These are phyloP conservation scores for Auricularia sp. DNA, from an alignment of 768 basidiomycete genomes.

Conservation along the genomic window DNA sequence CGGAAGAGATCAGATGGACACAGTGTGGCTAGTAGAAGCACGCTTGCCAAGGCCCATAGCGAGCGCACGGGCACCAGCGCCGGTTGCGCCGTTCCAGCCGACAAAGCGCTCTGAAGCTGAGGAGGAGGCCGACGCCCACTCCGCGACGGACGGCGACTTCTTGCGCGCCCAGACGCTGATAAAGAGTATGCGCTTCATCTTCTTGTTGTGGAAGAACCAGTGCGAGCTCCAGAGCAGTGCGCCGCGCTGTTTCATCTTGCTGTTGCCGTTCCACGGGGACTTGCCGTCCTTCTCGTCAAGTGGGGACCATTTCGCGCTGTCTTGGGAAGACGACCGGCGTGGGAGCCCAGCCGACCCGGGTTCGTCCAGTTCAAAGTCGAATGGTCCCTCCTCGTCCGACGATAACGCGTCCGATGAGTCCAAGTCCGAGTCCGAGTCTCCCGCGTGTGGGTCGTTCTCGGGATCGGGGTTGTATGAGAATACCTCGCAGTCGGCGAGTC, in stretches of 20 bases:
- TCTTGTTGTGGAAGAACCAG: conserved; percentile 94
- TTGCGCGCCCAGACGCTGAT: conserved; percentile 86
- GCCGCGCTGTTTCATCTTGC: conserved; percentile 51
- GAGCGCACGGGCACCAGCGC: conserved; percentile 76
- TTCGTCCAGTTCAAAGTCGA: conserved; percentile 1
- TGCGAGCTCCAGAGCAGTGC: conserved; percentile 92
- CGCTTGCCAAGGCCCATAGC: conserved; percentile 32
- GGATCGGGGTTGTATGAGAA: conserved; percentile 90
- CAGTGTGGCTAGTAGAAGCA: too few relatives aligned
- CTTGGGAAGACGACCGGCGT: conserved; percentile 12
- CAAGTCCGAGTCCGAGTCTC: conserved; percentile 60
- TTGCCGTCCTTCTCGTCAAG: background rate
- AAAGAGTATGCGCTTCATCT: conserved; percentile 85
- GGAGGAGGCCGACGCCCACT: conserved; percentile 23
- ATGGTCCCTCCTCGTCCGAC: conserved; percentile 41
- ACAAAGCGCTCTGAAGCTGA: conserved; percentile 47
- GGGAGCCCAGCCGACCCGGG: background rate
- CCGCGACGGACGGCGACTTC: conserved; percentile 30
- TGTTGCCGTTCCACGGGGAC: conserved; percentile 14
- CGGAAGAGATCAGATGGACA: too few relatives aligned
- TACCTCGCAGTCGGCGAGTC: conserved; percentile 86
- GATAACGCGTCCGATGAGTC: conserved; percentile 24
- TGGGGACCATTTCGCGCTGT: conserved; percentile 11
- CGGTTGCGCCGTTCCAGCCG: conserved; percentile 69
- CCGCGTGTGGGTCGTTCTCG: conserved; percentile 89